phyloP scores from a whole-genome alignment of 2,329 filamentous ascomycete genomes.

The Trichoderma sp. region DNA sequence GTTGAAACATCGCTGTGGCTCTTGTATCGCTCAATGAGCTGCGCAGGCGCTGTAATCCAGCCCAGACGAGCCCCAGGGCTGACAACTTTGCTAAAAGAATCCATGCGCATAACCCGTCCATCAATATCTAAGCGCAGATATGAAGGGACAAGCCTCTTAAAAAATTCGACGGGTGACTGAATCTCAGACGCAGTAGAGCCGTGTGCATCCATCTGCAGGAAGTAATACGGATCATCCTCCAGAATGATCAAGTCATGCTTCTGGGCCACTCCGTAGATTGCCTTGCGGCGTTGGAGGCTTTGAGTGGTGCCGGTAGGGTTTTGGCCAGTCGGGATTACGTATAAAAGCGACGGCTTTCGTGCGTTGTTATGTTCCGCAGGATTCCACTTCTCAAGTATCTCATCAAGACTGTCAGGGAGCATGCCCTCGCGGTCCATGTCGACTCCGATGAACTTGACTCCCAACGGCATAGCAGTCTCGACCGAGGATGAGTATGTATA shows the following conservation, averaged over 20 bases:
- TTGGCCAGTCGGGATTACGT: conserved; percentile 55
- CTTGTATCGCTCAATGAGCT: conserved; percentile 5
- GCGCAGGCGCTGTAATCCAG: conserved; percentile 69
- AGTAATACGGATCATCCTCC: conserved; percentile 96
- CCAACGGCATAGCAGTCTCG: not conserved
- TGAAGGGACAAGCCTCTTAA: conserved; percentile 80
- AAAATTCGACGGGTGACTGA: conserved; percentile 64
- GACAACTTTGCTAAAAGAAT: conserved; percentile 92
- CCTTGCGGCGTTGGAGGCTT: conserved; percentile 68
- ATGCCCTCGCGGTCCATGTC: conserved; percentile 13
- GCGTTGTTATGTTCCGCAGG: not conserved
- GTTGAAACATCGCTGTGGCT: conserved; percentile 4
- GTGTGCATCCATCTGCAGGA: conserved; percentile 76
- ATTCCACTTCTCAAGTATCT: not conserved
- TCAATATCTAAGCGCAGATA: conserved; percentile 80
- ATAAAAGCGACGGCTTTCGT: not conserved
- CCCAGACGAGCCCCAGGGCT: conserved; percentile 87
- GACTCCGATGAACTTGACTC: not conserved
- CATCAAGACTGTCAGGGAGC: not conserved
- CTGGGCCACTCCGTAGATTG: conserved; percentile 77
- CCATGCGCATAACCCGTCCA: conserved; percentile 82
- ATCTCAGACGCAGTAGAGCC: conserved; percentile 44
- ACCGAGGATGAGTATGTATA: conserved; percentile 3
- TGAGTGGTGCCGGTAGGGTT: conserved; percentile 81
- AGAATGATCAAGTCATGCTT: conserved; percentile 87